Evolutionary conservation across 2,329 filamentous ascomycete species (phyloP).

Genomic region (Immersiporthe knoxdaviesiana): DNA sequence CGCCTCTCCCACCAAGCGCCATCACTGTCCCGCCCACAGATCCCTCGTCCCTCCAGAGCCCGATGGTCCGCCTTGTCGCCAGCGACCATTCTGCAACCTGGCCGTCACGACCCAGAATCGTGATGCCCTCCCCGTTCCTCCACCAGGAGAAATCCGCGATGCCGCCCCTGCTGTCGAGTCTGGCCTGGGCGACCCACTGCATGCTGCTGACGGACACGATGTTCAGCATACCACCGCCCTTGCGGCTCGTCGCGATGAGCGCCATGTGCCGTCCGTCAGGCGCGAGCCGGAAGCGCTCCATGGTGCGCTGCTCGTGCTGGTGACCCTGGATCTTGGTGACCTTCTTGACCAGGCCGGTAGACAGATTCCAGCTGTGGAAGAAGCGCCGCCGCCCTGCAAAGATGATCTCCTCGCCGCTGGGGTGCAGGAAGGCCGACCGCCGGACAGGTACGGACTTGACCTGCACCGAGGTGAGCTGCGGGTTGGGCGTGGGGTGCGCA

Average conservation of each 20-base stretch:
- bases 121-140: conserved; percentile 79
- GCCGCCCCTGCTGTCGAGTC: conserved; percentile 79
- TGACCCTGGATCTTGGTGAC: conserved; percentile 76
- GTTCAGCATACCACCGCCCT: conserved; percentile 88
- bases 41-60: conserved; percentile 88
- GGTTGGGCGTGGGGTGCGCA: conserved; percentile 78
- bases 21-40: conserved; percentile 84
- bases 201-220: conserved; percentile 77
- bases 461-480: conserved; percentile 87
- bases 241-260: conserved; percentile 75
- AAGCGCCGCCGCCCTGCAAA: conserved; percentile 86
- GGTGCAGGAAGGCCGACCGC: conserved; percentile 78
- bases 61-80: conserved; percentile 68
- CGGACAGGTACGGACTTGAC: conserved; percentile 82
- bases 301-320: conserved; percentile 79
- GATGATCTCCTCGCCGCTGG: conserved; percentile 77
- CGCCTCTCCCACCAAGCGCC: conserved; percentile 71
- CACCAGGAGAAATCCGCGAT: conserved; percentile 95
- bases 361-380: conserved; percentile 93
- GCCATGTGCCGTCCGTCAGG: conserved; percentile 88
- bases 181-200: conserved; percentile 84
- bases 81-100: conserved; percentile 90
- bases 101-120: conserved; percentile 82
- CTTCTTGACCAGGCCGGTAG: conserved; percentile 81
- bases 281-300: conserved; percentile 88